Conservation (phyloP, 305 asterid genomes). For the Lippia alba region DNA sequence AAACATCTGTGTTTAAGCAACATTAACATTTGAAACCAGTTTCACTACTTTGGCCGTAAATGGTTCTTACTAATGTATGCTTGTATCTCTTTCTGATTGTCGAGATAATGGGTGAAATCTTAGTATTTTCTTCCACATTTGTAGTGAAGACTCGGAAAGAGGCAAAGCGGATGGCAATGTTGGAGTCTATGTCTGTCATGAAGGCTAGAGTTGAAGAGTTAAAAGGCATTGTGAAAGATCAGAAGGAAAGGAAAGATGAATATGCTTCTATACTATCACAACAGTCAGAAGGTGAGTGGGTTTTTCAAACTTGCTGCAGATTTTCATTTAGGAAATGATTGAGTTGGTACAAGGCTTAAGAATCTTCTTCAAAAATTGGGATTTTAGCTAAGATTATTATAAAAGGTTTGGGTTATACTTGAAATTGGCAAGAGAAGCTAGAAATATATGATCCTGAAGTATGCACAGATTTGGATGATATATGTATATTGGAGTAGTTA, state of each 20-base stretch:
- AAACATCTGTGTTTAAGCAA: not conserved
- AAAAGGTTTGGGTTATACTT: not conserved
- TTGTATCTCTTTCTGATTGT: not conserved
- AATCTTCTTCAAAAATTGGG: not conserved
- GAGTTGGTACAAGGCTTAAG: conserved; percentile 4
- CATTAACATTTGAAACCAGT: conserved; percentile 4
- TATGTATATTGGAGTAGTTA: not conserved
- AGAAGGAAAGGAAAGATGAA: conserved; percentile 71
- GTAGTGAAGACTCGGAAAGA: conserved; percentile 83
- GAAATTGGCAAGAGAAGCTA: conserved; percentile 17
- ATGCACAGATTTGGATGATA: conserved; percentile 2
- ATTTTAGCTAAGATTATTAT: conserved; percentile 12
- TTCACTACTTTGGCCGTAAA: not conserved
- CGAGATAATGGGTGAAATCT: not conserved
- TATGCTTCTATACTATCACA: conserved; percentile 76
- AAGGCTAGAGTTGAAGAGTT: conserved; percentile 71
- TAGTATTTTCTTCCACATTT: conserved; percentile 30
- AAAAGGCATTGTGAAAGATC: conserved; percentile 62
- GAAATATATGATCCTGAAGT: not conserved
- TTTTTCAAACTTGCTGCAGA: conserved; percentile 33
- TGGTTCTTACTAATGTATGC: not conserved
- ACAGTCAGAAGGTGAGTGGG: conserved; percentile 75
- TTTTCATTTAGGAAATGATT: conserved; percentile 16
- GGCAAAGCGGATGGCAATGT: conserved; percentile 63
- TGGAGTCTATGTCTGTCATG: conserved; percentile 67